Evolutionary conservation across 148 eudicot species (phyloP).

Genomic region (Vaccinium vitisidaea): DNA sequence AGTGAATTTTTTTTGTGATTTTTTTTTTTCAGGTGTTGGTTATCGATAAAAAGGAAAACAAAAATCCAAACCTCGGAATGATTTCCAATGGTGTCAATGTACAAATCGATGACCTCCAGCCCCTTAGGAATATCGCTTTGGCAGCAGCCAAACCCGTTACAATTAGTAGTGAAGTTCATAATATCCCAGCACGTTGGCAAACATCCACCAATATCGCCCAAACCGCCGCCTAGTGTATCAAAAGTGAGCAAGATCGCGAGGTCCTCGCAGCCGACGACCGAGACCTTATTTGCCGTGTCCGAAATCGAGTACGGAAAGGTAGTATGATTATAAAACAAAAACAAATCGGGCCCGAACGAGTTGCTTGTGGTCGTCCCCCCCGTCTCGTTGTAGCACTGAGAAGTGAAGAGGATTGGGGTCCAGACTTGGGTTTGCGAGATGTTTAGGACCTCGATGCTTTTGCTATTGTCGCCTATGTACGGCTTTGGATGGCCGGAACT

Average conservation of each 20-base stretch:
- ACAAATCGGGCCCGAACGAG: background rate
- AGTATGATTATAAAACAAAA: too few relatives aligned
- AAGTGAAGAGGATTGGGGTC: background rate
- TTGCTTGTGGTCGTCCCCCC: background rate
- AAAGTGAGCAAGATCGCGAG: background rate
- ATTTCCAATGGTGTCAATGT: background rate
- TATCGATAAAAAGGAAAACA: too few relatives aligned
- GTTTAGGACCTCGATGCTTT: too few relatives aligned
- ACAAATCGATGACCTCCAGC: background rate
- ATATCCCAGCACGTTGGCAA: conserved; percentile 14
- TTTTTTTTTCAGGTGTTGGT: too few relatives aligned
- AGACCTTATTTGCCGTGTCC: conserved; percentile 34
- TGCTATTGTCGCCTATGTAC: too few relatives aligned
- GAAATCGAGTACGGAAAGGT: conserved; percentile 21
- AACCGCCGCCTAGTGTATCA: too few relatives aligned
- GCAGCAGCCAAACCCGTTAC: conserved; percentile 36
- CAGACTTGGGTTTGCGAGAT: conserved; percentile 24
- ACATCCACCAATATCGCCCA: conserved; percentile 18
- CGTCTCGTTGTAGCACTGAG: conserved; percentile 21
- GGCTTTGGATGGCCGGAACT: background rate
- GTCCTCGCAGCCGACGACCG: conserved; percentile 42
- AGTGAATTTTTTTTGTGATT: too few relatives aligned
- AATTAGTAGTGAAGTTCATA: conserved; percentile 19
- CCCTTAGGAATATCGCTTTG: conserved; percentile 12
- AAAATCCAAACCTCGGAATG: background rate